Base-by-base conservation (phyloP, 768 basidiomycete genomes). In the Suillus variegatus region DNA sequence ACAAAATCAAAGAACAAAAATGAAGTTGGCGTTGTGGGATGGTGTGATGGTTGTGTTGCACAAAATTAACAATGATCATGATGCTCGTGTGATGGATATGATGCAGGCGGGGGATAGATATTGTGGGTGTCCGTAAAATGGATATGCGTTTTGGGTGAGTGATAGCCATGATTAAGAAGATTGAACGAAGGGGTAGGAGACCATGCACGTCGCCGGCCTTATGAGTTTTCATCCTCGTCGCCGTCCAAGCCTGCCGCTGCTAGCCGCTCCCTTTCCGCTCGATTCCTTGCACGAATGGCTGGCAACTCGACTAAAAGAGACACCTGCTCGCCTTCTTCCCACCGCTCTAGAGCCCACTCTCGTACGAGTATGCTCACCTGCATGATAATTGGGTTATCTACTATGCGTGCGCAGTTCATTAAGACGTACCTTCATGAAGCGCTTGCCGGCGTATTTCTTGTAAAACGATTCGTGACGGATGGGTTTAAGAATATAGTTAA, bases 361-460 rank as follows among this genome's bases (percentile, higher is more conserved):
- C 91, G 85, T 71, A 95, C 89, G 77, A 86, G 94, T 60, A 89
- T 81, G 71, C 93, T 94, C 40, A 93, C 91, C 90, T 97, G 66
- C 44, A 66, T 18, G 51, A 60, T 43, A 4, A 18, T 6, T 47
- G 62, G 1, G 12, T 72, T 3, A 66, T 67, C 58, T 16, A 61
- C 20, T 20, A 54, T 7, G 10, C 57, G 35, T 8, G 10, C 35
- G 20, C 60, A 57, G 5, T 9, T 5, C 38, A 9, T 28, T 25
- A 5, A 47, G 0, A 75, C 82, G 20, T 56, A 94, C 93, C 85
- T 94, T 94, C 80, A 92, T 81, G 79, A 87, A 94, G 60, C 86
- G 90, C 79, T 91, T 94, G 36, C 87, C 84, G 0, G 93, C 88
- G 72, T 95, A 98, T 80, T 98, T 97, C 80, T 91, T 91, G 81